A percentile compares a stretch with the other conserved stretches of the same genome.
Evolutionary conservation across 2,329 filamentous ascomycete species (phyloP).

Genomic region (Verticillium tricorpus): DNA sequence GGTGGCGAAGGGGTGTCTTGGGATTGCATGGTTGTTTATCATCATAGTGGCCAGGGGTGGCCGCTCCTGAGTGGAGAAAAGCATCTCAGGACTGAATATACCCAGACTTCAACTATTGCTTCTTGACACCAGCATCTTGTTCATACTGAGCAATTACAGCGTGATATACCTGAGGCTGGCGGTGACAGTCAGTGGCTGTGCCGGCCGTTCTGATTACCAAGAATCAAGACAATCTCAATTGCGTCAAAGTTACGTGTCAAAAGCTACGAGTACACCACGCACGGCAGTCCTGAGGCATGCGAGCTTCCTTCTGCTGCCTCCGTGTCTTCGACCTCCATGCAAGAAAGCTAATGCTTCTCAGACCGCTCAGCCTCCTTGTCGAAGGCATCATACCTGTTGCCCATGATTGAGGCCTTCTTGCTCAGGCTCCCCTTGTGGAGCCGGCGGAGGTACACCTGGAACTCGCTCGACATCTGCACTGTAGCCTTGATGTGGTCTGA

Average conservation of each 20-base stretch:
- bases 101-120: background rate
- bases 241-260: too few species aligned
- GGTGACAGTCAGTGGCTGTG: too few species aligned
- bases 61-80: background rate
- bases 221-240: too few species aligned
- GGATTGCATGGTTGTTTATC: background rate
- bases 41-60: background rate
- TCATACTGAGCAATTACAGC: too few species aligned
- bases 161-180: too few species aligned
- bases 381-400: constrained; percentile 1
- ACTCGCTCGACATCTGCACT: constrained; percentile 16
- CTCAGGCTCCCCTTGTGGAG: background rate
- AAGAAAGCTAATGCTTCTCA: background rate
- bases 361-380: background rate
- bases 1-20: background rate
- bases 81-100: background rate
- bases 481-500: constrained; percentile 17
- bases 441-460: constrained; percentile 14
- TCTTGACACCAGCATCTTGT: too few species aligned
- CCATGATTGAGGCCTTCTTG: background rate
- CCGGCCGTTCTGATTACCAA: too few species aligned
- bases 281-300: too few species aligned
- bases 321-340: background rate
- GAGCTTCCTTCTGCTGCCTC: too few species aligned
- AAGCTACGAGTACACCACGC: too few species aligned